phyloP scores from a whole-genome alignment of 148 eudicot genomes.

The Tetragonia tetragonoides region DNA sequence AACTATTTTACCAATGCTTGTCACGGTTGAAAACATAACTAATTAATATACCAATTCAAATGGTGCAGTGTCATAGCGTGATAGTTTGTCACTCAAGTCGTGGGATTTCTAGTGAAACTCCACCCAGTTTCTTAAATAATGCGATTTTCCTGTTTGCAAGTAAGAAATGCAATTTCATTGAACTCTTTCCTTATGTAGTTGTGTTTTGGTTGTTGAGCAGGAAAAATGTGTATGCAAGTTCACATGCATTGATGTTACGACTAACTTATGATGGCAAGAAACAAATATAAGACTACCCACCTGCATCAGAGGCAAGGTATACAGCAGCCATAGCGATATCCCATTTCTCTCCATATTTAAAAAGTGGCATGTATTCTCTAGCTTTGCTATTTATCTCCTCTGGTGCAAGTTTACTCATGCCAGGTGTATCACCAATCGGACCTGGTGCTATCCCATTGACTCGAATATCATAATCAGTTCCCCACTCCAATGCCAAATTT shows the following conservation, averaged over 20 bases:
- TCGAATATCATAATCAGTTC: conserved; percentile 88
- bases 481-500: conserved; percentile 97
- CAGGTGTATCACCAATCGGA: conserved; percentile 85
- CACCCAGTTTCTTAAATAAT: background rate
- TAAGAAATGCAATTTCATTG: background rate
- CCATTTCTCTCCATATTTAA: conserved; percentile 91
- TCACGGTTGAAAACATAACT: too few species aligned
- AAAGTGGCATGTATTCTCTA: conserved; percentile 64
- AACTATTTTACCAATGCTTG: too few species aligned
- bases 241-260: background rate
- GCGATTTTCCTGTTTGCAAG: background rate
- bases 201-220: background rate
- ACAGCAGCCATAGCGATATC: conserved; percentile 96
- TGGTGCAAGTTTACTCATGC: conserved; percentile 86
- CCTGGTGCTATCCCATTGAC: conserved; percentile 98
- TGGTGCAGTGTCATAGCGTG: too few species aligned
- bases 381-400: conserved; percentile 52
- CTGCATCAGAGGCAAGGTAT: conserved; percentile 88
- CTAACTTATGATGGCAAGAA: background rate
- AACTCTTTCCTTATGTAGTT: background rate
- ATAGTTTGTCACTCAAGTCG: too few species aligned
- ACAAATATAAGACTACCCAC: conserved; percentile 31
- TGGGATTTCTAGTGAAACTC: too few species aligned
- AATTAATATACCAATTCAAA: too few species aligned
- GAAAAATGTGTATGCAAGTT: background rate